Evolutionary conservation across 2,329 filamentous ascomycete species (phyloP), one percentile per base, ranked within the genome.

Genomic region (Trichoderma citrinoviride): DNA sequence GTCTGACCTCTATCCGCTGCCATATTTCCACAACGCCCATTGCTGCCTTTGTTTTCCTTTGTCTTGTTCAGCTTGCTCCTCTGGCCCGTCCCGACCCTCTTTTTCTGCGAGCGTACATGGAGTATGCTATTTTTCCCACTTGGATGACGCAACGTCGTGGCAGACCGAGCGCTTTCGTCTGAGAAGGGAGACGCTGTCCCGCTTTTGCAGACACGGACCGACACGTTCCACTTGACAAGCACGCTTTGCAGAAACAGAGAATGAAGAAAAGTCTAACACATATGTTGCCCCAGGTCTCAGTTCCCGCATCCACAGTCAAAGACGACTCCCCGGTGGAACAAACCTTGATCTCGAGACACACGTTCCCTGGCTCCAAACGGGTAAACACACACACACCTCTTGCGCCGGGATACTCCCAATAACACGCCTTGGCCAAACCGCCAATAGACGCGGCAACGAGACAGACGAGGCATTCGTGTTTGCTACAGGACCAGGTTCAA

Each of bases 221-320:
- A 21, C 25, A 47, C 27, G 50, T 63, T 47, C 50, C 29, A 55
- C 50, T 41, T 41, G 33, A 33, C 21, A 37, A 54, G 52, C 10
- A 54, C 23, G 25, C 17, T 52, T 21, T 61, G 47, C 21, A 43
- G 47, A 44, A 43, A 41, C 50, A 44, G 19, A 47, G 33, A 49
- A 49, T 49, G 50, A 54, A 55, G 50, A 54, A 55, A 33, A 49
- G 61, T 55, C 61, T 63, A 63, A 63, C 61, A 63, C 60, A 56
- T 15, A 6, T 40, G 41, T 63, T 63, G 61, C 47, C 61, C 52
- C 52, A 63, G 52, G 61, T 63, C 52, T 63, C 61, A 56, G 58
- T 53, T 50, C 19, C n/a, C 17, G 61, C 40, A 63, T 49, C 29
- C 60, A 25, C 60, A 55, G 29, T 15, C 37, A 50, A 44, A 29